Evolutionary conservation across 1,284 basidiomycete genomes (phyloP), one percentile per base, ranked within the genome.

Genomic region (Wallemia ichthyophaga): DNA sequence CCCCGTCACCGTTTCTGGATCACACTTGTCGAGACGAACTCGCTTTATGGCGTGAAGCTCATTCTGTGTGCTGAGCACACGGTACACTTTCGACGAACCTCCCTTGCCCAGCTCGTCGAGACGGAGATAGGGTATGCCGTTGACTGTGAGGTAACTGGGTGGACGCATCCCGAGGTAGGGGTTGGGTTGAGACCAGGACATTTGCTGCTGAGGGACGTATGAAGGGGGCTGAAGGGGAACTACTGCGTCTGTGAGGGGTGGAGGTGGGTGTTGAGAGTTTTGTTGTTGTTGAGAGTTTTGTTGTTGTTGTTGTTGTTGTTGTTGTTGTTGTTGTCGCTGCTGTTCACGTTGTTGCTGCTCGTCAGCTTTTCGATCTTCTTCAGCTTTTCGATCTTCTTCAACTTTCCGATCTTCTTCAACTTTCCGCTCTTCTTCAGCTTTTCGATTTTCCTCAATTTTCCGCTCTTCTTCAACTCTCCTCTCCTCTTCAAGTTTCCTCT

Each of bases 11-110:
- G 86, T 85, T 62, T 91, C 86, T 1, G 76, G 69, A 64, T 94
- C 89, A 2, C 81, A 81, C 65, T 81, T 81, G 66, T 91, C 85
- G 17, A 94, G 73, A 19, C 80, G 76, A 21, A 94, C 88, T 33
- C 82, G 79, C 68, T 94, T 94, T 67, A 94, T 76, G 13, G 89
- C 89, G 65, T 77, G 86, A 48, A 92, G 75, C 65, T 83, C 80
- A 66, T 83, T 83, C 58, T 75, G 72, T 25, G 75, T 73, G 65
- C 78, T 83, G 66, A 91, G 76, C 13, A 91, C 87, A 26, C 85
- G 82, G 69, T 82, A 94, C 23, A 94, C 89, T 59, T 85, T 82
- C n/a, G 87, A 92, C 9, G 86, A 83, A 0, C 89, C 89, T 37
- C 89, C 89, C 66, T 82, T 85, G 37, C 89, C 89, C 59, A 95